These are phyloP conservation scores for Aspergillus japonicus DNA, from an alignment of 2,329 filamentous ascomycete genomes.

Conservation along the genomic window DNA sequence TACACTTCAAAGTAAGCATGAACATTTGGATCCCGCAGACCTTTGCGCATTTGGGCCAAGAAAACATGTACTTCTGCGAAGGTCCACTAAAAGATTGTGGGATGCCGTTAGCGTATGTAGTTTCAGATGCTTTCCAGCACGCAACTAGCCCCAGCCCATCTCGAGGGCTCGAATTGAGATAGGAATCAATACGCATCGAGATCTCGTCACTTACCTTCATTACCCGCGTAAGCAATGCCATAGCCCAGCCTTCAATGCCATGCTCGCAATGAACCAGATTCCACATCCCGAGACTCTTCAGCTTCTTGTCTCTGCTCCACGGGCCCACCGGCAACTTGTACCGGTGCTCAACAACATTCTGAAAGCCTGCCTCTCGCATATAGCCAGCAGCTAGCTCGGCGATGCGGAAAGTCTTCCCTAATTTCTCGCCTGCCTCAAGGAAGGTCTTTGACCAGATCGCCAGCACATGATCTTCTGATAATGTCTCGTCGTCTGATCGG, in stretches of 20 bases:
- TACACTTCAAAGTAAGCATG: constrained; percentile 27
- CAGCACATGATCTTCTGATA: constrained; percentile 26
- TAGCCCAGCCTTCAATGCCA: constrained; percentile 33
- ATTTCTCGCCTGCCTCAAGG: constrained; percentile 29
- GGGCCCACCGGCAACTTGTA: constrained; percentile 32
- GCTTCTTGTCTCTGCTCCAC: constrained; percentile 28
- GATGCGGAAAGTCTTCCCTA: constrained; percentile 32
- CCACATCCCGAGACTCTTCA: constrained; percentile 32
- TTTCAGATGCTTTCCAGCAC: background rate
- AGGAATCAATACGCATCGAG: background rate
- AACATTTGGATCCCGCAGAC: constrained; percentile 20
- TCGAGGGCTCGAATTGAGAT: background rate
- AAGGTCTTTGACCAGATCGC: constrained; percentile 27
- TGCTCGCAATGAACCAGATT: constrained; percentile 27
- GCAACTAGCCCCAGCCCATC: background rate
- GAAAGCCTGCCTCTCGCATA: constrained; percentile 31
- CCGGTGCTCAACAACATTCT: constrained; percentile 27
- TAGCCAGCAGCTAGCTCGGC: constrained; percentile 22
- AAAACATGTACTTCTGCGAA: constrained; percentile 25
- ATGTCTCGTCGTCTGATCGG: constrained; percentile 23
- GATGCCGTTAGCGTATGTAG: background rate
- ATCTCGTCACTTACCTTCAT: constrained; percentile 24
- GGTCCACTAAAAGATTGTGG: constrained; percentile 16
- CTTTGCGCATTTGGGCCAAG: constrained; percentile 24
- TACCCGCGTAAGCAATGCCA: constrained; percentile 30